phyloP scores from a whole-genome alignment of 257 asterid genomes.

The Misopates orontium region DNA sequence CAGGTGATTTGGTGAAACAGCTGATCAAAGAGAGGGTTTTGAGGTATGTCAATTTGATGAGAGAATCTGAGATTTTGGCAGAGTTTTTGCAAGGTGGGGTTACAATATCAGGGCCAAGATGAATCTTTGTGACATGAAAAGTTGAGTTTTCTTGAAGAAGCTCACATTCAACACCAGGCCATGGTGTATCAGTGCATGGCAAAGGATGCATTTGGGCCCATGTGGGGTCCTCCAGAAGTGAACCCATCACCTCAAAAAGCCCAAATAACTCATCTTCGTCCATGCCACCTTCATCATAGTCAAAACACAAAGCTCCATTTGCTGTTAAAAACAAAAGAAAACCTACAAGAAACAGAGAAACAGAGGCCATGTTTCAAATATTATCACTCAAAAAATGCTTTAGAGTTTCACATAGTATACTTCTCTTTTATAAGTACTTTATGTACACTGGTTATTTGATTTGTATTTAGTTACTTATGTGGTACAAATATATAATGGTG shows the following conservation, averaged over 20 bases:
- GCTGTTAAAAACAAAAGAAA: slow-evolving; percentile 31
- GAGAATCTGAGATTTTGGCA: slow-evolving; percentile 41
- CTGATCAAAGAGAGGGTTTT: slow-evolving; percentile 54
- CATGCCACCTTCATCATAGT: slow-evolving; percentile 31
- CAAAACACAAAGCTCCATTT: slow-evolving; percentile 14
- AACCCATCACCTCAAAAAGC: slow-evolving; percentile 62
- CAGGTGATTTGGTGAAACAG: slow-evolving; percentile 44
- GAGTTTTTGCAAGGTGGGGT: slow-evolving; percentile 51
- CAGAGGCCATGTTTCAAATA: slow-evolving; percentile 28
- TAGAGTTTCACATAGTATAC: no score
- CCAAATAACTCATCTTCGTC: slow-evolving; percentile 57
- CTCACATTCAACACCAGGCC: slow-evolving; percentile 78
- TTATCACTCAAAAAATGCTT: neutral
- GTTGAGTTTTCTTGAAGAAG: slow-evolving; percentile 42
- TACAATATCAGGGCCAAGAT: slow-evolving; percentile 46
- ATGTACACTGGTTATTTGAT: neutral
- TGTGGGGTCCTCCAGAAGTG: slow-evolving; percentile 58
- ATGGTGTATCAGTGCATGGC: slow-evolving; percentile 67
- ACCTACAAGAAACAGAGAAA: slow-evolving; percentile 27
- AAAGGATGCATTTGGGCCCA: slow-evolving; percentile 58
- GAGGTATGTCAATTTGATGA: slow-evolving; percentile 50
- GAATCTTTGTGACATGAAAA: slow-evolving; percentile 64
- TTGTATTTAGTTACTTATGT: neutral
- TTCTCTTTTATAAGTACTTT: neutral
- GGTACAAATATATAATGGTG: neutral